These are phyloP conservation scores for Ceratobasidium papillatum DNA, from an alignment of 1,284 basidiomycete species.

Conservation along the genomic window DNA sequence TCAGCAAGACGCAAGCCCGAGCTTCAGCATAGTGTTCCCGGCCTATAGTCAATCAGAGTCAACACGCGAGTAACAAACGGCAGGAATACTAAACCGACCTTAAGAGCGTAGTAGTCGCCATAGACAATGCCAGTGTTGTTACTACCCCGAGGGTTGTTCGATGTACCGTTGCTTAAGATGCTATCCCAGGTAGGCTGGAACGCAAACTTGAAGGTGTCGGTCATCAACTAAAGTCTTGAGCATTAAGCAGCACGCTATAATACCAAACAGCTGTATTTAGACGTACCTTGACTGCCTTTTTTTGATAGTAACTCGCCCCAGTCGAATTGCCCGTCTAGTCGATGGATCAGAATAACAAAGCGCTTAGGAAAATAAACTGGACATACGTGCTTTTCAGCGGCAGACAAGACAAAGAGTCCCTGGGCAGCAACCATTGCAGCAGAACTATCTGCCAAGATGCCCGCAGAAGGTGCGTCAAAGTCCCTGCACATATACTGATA, in stretches of 20 bases:
- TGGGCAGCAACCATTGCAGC: constrained; percentile 68
- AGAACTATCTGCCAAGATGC: constrained; percentile 69
- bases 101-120: constrained; percentile 51
- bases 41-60: neutral
- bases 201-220: constrained; percentile 62
- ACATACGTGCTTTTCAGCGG: constrained; percentile 55
- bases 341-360: neutral
- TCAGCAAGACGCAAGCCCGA: constrained; percentile 31
- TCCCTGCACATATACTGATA: constrained; percentile 58
- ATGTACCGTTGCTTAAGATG: constrained; percentile 71
- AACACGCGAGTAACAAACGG: neutral
- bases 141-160: constrained; percentile 64
- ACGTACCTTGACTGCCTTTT: constrained; percentile 61
- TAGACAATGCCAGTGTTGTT: constrained; percentile 71
- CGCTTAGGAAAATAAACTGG: neutral
- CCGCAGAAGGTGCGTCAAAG: constrained; percentile 68
- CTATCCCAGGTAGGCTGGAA: constrained; percentile 66
- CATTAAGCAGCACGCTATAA: neutral
- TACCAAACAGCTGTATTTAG: neutral
- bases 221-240: constrained; percentile 57
- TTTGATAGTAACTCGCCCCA: constrained; percentile 56
- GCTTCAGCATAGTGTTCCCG: constrained; percentile 38
- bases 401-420: constrained; percentile 65
- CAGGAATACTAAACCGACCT: constrained; percentile 6
- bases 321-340: constrained; percentile 51